Percentiles rank a stretch among this genome's conserved stretches.
phyloP scores from a whole-genome alignment of 768 basidiomycete species.

The Favolaschia claudopus region DNA sequence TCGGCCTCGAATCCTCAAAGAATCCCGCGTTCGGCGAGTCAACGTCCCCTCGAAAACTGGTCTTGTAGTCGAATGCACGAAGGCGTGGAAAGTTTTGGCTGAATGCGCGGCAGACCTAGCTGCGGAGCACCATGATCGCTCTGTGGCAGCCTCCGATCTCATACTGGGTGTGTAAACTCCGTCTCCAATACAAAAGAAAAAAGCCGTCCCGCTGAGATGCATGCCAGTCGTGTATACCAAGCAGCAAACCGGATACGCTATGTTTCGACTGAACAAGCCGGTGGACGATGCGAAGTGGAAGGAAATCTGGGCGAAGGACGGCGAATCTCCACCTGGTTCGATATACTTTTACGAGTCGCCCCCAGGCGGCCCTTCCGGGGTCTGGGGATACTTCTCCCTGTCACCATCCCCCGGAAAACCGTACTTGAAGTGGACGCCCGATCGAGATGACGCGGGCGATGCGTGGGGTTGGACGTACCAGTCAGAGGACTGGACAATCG shows the following conservation, averaged over 20 bases:
- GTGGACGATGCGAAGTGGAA: slow-evolving; percentile 3
- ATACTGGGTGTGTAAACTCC: slow-evolving; percentile 15
- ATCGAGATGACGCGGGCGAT: slow-evolving; percentile 8
- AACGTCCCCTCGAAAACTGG: slow-evolving; percentile 5
- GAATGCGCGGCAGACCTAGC: not conserved
- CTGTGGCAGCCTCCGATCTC: slow-evolving; percentile 3
- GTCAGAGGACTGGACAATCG: slow-evolving; percentile 21
- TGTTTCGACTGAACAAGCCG: slow-evolving; percentile 12
- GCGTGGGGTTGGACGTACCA: slow-evolving; percentile 16
- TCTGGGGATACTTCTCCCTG: slow-evolving; percentile 22
- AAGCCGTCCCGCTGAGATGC: no score
- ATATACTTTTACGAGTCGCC: slow-evolving; percentile 21
- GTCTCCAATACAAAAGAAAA: not conserved
- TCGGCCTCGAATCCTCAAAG: slow-evolving; percentile 5
- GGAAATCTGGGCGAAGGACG: slow-evolving; percentile 14
- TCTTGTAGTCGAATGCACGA: slow-evolving; percentile 11
- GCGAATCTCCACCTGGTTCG: not conserved
- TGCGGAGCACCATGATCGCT: not conserved
- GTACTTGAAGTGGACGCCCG: slow-evolving; percentile 12
- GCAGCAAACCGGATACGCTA: slow-evolving; percentile 15
- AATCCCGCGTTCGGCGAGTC: slow-evolving; percentile 8
- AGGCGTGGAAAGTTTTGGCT: slow-evolving; percentile 10
- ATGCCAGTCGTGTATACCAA: slow-evolving; percentile 18
- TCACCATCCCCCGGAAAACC: slow-evolving; percentile 7
- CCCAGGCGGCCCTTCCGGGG: slow-evolving; percentile 11